Evolutionary conservation across 164 flowering plant genomes (phyloP).

Genomic region (Tetracentron sinense): DNA sequence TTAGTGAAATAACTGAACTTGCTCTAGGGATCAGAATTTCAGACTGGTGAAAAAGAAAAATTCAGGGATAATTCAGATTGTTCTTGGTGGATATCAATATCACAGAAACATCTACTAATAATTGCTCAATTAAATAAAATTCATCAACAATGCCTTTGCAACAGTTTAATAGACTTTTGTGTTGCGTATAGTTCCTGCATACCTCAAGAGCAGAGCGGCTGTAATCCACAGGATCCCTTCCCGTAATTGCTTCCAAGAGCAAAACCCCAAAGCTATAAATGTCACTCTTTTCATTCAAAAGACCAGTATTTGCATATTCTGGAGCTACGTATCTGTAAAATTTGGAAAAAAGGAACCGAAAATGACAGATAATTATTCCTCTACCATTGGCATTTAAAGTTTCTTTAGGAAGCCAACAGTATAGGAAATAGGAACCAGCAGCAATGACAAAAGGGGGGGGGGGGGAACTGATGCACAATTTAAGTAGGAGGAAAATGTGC

Average conservation of each 20-base stretch:
- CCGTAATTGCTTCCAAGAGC: conserved; percentile 82
- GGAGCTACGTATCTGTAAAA: conserved; percentile 82
- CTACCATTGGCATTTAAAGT: background rate
- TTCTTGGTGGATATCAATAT: background rate
- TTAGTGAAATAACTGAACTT: background rate
- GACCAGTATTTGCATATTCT: conserved; percentile 88
- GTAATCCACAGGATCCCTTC: conserved; percentile 84
- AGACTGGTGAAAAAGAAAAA: background rate
- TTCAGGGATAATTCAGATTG: background rate
- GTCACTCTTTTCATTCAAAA: conserved; percentile 88
- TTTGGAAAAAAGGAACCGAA: background rate
- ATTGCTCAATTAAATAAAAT: background rate
- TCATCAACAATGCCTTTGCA: background rate
- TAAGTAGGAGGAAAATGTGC: background rate
- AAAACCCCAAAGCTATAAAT: conserved; percentile 88
- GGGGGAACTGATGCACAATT: background rate
- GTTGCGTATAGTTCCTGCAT: background rate
- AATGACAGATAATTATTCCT: background rate
- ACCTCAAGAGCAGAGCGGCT: conserved; percentile 76
- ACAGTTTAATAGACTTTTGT: no score
- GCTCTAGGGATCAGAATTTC: background rate
- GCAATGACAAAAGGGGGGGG: background rate
- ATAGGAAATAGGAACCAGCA: background rate
- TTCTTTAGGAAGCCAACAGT: background rate
- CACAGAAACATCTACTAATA: background rate